Evolutionary conservation across 495 filamentous ascomycete species (phyloP), one percentile per base, ranked within the genome.

Genomic region (Clohesyomyces aquaticus): DNA sequence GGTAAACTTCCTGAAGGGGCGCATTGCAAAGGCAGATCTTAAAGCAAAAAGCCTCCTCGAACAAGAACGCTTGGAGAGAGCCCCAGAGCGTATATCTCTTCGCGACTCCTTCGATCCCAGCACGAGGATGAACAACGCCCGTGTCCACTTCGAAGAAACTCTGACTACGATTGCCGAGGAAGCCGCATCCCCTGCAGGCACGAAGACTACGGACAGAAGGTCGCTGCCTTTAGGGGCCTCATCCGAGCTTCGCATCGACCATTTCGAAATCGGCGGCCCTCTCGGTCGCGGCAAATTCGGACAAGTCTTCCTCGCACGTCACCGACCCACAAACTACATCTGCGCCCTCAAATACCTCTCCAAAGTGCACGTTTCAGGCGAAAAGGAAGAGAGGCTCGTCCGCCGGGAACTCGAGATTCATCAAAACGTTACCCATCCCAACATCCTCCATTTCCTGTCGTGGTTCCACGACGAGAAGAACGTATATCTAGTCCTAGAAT

Each of bases 401-500:
- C 46, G 59, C 3, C 53, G 65, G 1, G 59, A 63, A 25, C 53
- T 67, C 3, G 58, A 62, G 22, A 43, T 67, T 12, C 65, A 67
- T 32, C 49, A 55, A n/a, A 62, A 63, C n/a, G 43, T 67, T 22
- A 19, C 45, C 0, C 59, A 67, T 19, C 52, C 58, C 10, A 51
- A 49, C 35, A 58, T 67, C 32, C 51, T 67, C 12, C 45, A 49
- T 10, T 58, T 67, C 19, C 42, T 57, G n/a, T 38, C 29, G 28
- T 62, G 55, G 52, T 98, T 96, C 74, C 91, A 95, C 73, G 92
- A 98, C 69, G 83, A 81, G 25, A 88, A 91, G 64, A 89, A 86
- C 1, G 91, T 96, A 8, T 97, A 96, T 76, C 77, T 98, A 42
- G 85, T 98, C 23, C 77, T 97, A 41, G 94, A 98, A 74, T 82